Evolutionary conservation across 495 filamentous ascomycete species (phyloP).

Genomic region (Penicillium arizonense): DNA sequence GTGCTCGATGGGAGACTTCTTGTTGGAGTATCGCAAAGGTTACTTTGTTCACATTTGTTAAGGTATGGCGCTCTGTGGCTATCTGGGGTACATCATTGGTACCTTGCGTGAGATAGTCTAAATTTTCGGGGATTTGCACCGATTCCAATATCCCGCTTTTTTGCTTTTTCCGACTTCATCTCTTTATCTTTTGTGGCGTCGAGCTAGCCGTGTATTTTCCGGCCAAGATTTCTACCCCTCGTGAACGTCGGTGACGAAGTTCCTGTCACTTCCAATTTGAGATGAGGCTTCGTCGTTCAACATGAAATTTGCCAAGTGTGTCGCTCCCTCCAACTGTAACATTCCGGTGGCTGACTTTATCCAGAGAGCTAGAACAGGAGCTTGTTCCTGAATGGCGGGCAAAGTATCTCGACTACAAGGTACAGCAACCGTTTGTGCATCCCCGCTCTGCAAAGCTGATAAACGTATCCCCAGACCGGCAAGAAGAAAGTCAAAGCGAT

Average conservation of each 20-base stretch:
- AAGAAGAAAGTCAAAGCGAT: slow-evolving; percentile 90
- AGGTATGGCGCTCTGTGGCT: no score
- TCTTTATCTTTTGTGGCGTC: not conserved
- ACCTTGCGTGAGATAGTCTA: no score
- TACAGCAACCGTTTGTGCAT: slow-evolving; percentile 9
- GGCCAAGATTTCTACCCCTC: slow-evolving; percentile 1
- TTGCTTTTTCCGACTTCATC: not conserved
- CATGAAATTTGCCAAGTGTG: slow-evolving; percentile 67
- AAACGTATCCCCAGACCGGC: slow-evolving; percentile 46
- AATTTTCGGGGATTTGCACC: not conserved
- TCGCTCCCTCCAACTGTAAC: slow-evolving; percentile 16
- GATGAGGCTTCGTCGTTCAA: slow-evolving; percentile 25
- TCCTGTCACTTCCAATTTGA: slow-evolving; percentile 7
- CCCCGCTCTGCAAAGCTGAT: not conserved
- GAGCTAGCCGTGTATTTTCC: not conserved
- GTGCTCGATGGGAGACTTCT: slow-evolving; percentile 1
- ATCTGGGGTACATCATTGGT: not conserved
- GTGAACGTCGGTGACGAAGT: not conserved
- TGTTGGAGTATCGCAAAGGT: no score
- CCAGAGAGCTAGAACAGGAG: slow-evolving; percentile 78
- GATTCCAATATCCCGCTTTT: not conserved
- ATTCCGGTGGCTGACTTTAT: slow-evolving; percentile 22
- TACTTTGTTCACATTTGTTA: no score
- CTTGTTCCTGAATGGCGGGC: slow-evolving; percentile 89
- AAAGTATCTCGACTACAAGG: slow-evolving; percentile 93